Evolutionary conservation across 1,284 basidiomycete genomes (phyloP), one percentile per base, ranked within the genome.

Genomic region (Hymenochaete sp.): DNA sequence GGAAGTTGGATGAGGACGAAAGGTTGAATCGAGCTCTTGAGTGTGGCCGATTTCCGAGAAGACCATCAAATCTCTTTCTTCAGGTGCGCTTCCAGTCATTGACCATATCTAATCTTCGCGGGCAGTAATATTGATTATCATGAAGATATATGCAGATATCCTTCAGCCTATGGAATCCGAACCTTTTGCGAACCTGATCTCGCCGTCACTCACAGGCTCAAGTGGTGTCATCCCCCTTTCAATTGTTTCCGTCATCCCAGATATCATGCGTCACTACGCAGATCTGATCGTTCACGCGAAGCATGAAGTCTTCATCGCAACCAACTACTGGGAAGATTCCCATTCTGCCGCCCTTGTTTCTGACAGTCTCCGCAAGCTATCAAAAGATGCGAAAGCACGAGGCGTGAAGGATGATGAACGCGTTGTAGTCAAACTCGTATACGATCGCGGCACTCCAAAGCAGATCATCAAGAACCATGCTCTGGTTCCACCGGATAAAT

Each of bases 391-490:
- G 4, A 62, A 67, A 4, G 68, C 71, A 53, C 63, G 66, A 28
- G 16, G 26, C 16, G 19, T 26, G 31, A 64, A 67, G 2, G 66
- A 67, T 1, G 61, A 57, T 42, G 38, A 61, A 10, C 73, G 69
- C 52, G 68, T 79, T n/a, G 66, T 82, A 38, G 64, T 75, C 45
- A 75, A 76, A 55, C 59, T 84, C 56, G 74, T 82, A 56, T 84
- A 82, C 60, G 81, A 84, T 55, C 70, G 81, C 52, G 82, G 81
- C 1, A 75, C 70, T 38, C 64, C 72, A 52, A 71, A 73, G 57
- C 77, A 79, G 59, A 55, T 77, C 19, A 55, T 66, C 52, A 73
- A 79, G 49, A 71, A 74, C 38, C 82, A 82, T 52, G 66, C 75
- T 8, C 54, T 62, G 2, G 79, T 82, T 14, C 57, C 64, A 7